A percentile compares a stretch with the other conserved stretches of the same genome.
These are phyloP conservation scores for Aethionema arabicum DNA, from an alignment of 345 rosid species.

Conservation along the genomic window DNA sequence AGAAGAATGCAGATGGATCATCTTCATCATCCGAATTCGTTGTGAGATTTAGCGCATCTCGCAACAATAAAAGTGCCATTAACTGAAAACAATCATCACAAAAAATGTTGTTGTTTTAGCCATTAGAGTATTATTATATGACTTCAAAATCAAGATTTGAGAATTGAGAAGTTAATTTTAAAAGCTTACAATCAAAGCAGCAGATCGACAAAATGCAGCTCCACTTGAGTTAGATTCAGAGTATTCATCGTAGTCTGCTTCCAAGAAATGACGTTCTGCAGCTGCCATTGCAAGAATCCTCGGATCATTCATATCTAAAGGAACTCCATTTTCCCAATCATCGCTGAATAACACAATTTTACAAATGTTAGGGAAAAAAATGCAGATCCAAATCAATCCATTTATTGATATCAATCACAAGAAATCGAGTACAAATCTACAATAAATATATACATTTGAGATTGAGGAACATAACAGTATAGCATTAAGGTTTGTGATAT, in stretches of 20 bases:
- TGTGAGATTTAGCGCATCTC: conserved; percentile 82
- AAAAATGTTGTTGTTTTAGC: not conserved
- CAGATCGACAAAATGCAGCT: conserved; percentile 97
- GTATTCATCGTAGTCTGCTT: conserved; percentile 85
- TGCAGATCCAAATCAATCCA: no score
- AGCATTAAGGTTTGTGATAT: not conserved
- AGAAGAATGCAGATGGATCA: conserved; percentile 83
- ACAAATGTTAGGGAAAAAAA: conserved; percentile 3
- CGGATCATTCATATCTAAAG: conserved; percentile 80
- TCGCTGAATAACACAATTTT: conserved; percentile 45
- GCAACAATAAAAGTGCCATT: conserved; percentile 88
- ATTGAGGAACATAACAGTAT: not conserved
- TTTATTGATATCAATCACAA: conserved; percentile 1
- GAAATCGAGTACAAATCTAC: not conserved
- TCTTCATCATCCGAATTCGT: conserved; percentile 74
- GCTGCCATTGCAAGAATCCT: conserved; percentile 87
- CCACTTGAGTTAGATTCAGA: conserved; percentile 86
- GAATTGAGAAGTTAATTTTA: not conserved
- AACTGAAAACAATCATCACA: conserved; percentile 48
- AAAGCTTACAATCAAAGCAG: conserved; percentile 81
- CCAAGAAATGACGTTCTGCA: conserved; percentile 88
- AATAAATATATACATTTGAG: not conserved
- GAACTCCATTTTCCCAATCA: conserved; percentile 77
- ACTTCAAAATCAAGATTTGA: no score
- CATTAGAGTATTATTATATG: no score